A percentile compares a stretch with the other conserved stretches of the same genome.
phyloP scores from a whole-genome alignment of 2,329 filamentous ascomycete genomes.

The Epichloe sp. region DNA sequence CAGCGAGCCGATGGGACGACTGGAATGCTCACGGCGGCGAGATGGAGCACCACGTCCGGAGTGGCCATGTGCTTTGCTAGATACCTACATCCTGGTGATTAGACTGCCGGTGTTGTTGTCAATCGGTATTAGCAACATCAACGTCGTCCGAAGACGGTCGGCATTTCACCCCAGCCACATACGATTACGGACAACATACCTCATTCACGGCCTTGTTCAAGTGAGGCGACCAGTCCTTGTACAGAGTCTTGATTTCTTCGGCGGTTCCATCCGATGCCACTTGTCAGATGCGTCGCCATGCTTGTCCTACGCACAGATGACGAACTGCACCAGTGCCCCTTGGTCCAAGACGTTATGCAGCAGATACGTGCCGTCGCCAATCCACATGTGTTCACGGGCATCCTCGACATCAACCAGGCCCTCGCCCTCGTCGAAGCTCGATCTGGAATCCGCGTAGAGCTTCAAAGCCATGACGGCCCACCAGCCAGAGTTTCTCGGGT shows the following conservation, averaged over 20 bases:
- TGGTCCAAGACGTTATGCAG: slow-evolving; percentile 1
- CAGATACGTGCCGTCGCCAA: background rate
- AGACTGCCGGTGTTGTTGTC: background rate
- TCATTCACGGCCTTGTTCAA: background rate
- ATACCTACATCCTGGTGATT: no score
- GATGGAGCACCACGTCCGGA: no score
- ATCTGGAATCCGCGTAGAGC: background rate
- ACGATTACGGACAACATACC: background rate
- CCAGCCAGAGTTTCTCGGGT: background rate
- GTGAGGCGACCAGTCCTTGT: background rate
- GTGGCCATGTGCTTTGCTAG: no score
- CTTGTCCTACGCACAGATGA: no score
- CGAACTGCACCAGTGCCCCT: background rate
- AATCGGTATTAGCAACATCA: background rate
- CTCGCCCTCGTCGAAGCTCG: background rate
- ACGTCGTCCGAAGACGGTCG: no score
- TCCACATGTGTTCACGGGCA: no score
- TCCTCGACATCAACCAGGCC: no score
- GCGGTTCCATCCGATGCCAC: no score
- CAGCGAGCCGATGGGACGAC: no score
- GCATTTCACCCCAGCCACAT: no score
- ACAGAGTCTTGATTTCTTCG: background rate
- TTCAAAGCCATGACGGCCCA: slow-evolving; percentile 1
- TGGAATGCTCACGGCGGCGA: no score
- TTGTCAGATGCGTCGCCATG: no score